Conservation (phyloP, 768 basidiomycete species). For the Chiua virens region DNA sequence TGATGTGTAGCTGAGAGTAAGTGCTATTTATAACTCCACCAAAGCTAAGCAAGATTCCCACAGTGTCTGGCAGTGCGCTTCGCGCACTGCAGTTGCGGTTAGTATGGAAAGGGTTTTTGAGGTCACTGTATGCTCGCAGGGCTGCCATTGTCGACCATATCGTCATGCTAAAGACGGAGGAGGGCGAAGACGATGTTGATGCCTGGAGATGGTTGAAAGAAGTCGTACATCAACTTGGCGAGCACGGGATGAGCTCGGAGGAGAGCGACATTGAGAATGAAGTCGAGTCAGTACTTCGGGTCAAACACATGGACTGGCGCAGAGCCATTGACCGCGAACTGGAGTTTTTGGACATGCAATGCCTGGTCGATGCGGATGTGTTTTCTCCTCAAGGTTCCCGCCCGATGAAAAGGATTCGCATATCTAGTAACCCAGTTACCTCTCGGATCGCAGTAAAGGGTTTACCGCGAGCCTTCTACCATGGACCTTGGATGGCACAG, state of each 20-base stretch:
- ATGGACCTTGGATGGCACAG: background rate
- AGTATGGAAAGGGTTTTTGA: no score
- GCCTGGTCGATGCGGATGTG: conserved; percentile 1
- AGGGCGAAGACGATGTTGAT: background rate
- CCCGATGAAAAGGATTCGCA: background rate
- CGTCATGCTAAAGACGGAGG: background rate
- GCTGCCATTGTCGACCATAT: background rate
- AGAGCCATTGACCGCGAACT: conserved; percentile 1
- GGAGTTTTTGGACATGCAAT: conserved; percentile 3
- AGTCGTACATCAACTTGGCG: conserved; percentile 1
- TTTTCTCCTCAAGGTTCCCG: background rate
- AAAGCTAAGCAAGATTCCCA: no score
- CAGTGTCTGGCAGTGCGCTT: no score
- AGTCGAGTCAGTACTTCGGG: background rate
- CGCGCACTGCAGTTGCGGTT: no score
- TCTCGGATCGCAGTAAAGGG: background rate
- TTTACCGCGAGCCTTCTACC: background rate
- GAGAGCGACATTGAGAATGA: conserved; percentile 9
- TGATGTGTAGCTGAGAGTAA: no score
- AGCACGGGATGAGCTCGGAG: conserved; percentile 15
- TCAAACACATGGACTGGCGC: conserved; percentile 9
- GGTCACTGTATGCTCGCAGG: no score
- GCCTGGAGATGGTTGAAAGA: conserved; percentile 7
- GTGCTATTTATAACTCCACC: no score
- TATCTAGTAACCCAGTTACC: background rate